Evolutionary conservation across 371 early-diverging fungal genomes (phyloP).

Genomic region (Edhazardia aedis): DNA sequence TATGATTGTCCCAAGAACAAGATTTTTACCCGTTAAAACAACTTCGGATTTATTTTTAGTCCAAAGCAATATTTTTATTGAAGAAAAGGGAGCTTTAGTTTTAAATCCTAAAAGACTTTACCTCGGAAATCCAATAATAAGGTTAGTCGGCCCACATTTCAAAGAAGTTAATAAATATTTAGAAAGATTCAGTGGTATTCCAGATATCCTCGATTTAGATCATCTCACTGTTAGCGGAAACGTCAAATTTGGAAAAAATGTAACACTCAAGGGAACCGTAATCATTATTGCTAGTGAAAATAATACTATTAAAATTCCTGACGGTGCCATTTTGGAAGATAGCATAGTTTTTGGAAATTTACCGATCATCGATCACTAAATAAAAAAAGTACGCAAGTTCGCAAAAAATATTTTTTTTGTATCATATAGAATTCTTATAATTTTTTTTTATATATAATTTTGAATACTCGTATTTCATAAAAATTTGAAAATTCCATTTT

Average conservation of each 20-base stretch:
- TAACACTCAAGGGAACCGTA: conserved; percentile 75
- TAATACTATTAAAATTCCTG: conserved; percentile 78
- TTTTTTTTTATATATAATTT: no score
- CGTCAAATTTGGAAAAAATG: conserved; percentile 78
- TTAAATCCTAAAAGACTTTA: conserved; percentile 74
- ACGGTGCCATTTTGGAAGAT: conserved; percentile 80
- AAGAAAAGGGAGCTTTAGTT: conserved; percentile 67
- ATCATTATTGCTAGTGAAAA: conserved; percentile 92
- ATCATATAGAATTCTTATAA: no score
- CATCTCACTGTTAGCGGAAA: conserved; percentile 90
- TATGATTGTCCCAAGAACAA: conserved; percentile 78
- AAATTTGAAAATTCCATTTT: no score
- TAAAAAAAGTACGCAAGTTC: no score
- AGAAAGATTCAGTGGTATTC: conserved; percentile 66
- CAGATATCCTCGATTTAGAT: conserved; percentile 84
- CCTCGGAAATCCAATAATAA: conserved; percentile 71
- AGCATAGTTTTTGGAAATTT: conserved; percentile 87
- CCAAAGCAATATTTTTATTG: conserved; percentile 70
- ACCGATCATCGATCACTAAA: conserved; percentile 51
- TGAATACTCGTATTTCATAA: no score
- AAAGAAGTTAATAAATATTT: conserved; percentile 59
- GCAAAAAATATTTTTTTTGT: no score
- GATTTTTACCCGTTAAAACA: conserved; percentile 94
- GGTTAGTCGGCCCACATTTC: conserved; percentile 76
- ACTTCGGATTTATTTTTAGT: conserved; percentile 89